Evolutionary conservation across 495 filamentous ascomycete genomes (phyloP), one percentile per base, ranked within the genome.

Genomic region (Aspergillus sparsus): DNA sequence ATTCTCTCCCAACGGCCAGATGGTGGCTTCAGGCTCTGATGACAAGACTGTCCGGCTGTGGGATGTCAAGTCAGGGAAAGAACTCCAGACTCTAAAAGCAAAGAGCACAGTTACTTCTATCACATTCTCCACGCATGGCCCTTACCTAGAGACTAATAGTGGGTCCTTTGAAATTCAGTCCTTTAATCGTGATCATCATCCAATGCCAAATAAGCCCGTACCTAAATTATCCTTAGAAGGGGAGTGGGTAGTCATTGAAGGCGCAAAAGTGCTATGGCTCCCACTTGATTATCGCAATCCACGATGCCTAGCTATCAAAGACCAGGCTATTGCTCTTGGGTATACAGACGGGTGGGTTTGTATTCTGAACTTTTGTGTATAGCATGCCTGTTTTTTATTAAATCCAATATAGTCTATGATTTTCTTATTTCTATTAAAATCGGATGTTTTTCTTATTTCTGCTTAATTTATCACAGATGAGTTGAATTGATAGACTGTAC

Each of bases 91-190:
- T 7, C 16, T 45, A 45, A 9, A 15, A 6, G 13, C 41, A 45
- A 45, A 45, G 12, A 49, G 7, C 44, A 16, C 44, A 32, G 41
- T 46, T 46, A 13, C n/a, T 4, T 49, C 44, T 35, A 32, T 50
- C 7, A 33, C 5, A 31, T 58, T 58, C 55, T 50, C 55, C 8
- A 41, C 53, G 13, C 7, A 59, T 52, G 31, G 63, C 9, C 67
- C 6, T 6, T 45, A 45, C 13, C 41, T 45, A 15, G 5, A 45
- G 10, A 45, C 41, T 45, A 45, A 45, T n/a, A 45, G 41, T 45
- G 41, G 16, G 12, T 45, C 41, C 41, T 45, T 45, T 45, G 13
- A 45, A 15, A 7, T 45, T 15, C 41, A 45, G 13, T 15, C 7
- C 7, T 45, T 7, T 45, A 15, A 7, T 9, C 12, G 41, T 45